Conservation (phyloP, 352 stramenopile genomes). For the Phytophthora idaei region DNA sequence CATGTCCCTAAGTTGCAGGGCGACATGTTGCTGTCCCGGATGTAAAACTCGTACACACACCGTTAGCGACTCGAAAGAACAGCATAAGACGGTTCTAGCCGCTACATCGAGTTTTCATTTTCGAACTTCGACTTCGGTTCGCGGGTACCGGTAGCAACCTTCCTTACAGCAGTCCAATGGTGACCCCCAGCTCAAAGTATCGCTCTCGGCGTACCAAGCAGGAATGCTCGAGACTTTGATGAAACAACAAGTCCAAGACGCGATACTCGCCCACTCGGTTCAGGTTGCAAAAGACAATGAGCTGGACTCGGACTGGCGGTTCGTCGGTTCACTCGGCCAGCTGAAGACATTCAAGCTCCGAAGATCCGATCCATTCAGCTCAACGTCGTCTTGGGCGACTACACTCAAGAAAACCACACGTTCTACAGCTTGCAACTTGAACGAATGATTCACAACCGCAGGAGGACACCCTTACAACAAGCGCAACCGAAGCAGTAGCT, state of each 20-base stretch:
- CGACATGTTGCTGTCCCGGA: neutral
- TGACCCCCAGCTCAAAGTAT: conserved; percentile 20
- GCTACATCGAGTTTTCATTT: conserved; percentile 8
- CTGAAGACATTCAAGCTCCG: conserved; percentile 47
- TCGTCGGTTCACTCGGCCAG: conserved; percentile 33
- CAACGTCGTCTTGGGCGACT: conserved; percentile 24
- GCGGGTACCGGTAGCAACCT: neutral
- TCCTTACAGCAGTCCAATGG: conserved; percentile 10
- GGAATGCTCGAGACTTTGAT: conserved; percentile 39
- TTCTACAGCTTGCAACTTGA: conserved; percentile 18
- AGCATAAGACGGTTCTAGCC: neutral
- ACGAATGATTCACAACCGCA: conserved; percentile 7
- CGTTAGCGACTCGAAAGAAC: no score
- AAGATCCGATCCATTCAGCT: conserved; percentile 26
- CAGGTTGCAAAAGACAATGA: conserved; percentile 25
- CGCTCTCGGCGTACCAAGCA: conserved; percentile 30
- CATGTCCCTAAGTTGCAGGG: neutral
- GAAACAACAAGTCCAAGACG: conserved; percentile 41
- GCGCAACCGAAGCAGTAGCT: conserved; percentile 5
- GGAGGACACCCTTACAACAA: conserved; percentile 3
- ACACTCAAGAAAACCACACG: conserved; percentile 18
- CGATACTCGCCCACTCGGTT: conserved; percentile 31
- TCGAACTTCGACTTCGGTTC: conserved; percentile 10
- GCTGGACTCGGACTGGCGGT: conserved; percentile 38
- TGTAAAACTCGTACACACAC: no score